Percentiles rank a stretch among this genome's conserved stretches.
Evolutionary conservation across 768 basidiomycete species (phyloP).

Genomic region (Coprinellus micaceus): DNA sequence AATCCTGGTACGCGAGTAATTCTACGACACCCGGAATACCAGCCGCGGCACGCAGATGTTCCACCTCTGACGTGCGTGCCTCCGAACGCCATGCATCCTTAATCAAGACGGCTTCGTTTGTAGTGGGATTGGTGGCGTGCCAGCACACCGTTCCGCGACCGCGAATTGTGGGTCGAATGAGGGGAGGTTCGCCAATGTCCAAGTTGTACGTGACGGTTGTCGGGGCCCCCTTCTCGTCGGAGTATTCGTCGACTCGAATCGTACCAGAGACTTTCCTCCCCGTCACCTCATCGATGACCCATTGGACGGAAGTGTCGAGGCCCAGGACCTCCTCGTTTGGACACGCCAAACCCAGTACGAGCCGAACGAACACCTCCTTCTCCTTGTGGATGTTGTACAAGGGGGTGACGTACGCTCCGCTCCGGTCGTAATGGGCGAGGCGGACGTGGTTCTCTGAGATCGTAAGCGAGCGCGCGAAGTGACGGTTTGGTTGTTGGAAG

Average conservation of each 20-base stretch:
- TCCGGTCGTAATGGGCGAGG: slow-evolving; percentile 19
- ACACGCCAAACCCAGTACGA: slow-evolving; percentile 19
- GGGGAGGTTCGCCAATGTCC: slow-evolving; percentile 2
- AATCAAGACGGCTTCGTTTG: slow-evolving; percentile 8
- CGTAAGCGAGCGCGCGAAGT: slow-evolving; percentile 16
- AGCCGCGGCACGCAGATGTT: slow-evolving; percentile 9
- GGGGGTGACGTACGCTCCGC: slow-evolving; percentile 12
- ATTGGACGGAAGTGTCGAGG: slow-evolving; percentile 20
- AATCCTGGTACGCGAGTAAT: slow-evolving; percentile 11
- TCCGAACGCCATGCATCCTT: slow-evolving; percentile 22
- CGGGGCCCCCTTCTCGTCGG: neutral
- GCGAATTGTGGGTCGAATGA: slow-evolving; percentile 12
- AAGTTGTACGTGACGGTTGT: neutral
- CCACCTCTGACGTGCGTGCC: neutral
- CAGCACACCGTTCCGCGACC: slow-evolving; percentile 23
- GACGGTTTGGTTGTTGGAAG: slow-evolving; percentile 18
- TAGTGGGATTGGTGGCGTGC: slow-evolving; percentile 7
- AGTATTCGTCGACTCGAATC: neutral
- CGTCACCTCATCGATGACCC: slow-evolving; percentile 3
- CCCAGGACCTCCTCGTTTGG: slow-evolving; percentile 16
- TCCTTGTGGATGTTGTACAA: slow-evolving; percentile 16
- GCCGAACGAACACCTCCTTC: slow-evolving; percentile 15
- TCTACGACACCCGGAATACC: slow-evolving; percentile 17
- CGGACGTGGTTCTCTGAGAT: slow-evolving; percentile 12
- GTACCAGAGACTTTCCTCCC: slow-evolving; percentile 5